Base-by-base conservation (phyloP, 2,329 filamentous ascomycete species). In the Claviceps humidiphila region DNA sequence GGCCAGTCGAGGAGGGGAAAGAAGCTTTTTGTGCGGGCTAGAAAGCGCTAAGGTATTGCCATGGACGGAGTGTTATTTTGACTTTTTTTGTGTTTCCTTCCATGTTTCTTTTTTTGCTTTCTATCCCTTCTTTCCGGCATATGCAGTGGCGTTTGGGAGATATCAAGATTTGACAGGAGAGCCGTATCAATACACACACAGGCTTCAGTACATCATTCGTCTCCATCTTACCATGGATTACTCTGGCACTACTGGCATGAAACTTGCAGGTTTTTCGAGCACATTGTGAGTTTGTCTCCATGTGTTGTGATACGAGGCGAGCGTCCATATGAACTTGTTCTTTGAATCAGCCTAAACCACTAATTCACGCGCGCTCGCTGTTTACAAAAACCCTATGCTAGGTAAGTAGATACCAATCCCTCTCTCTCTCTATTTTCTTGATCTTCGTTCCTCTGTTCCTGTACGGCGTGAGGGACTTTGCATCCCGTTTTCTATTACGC, bases 11-110 rank as follows among this genome's bases (percentile, higher is more conserved):
- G 79, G 63, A 70, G 71, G 41, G 80, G 81, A 24, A 76, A 76
- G 65, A 82, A 80, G 68, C 75, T 82, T 56, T 82, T 80, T 70
- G 73, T 82, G 52, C 74, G 77, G 56, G 73, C 78, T 64, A 73
- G 81, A 57, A 84, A 84, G 71, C 72, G 78, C 61, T 82, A 71
- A 22, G 9, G 5, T 22, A 63, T 8, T 41, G 14, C 16, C 30
- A 9, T 11, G 41, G 11, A 14, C 16, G 6, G 6, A 22, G 4
- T 41, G 9, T 20, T 9, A 5, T 9, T 34, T 11, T 34, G 39
- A 14, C 16, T 16, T 17, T 17, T 41, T 41, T 24, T 24, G 2
- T 8, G 2, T 30, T 30, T 9, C 9, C 9, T 30, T 11, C 9
- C 2, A 4, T 44, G 13, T 44, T 24, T 5, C 5, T 41, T 7